phyloP scores from a whole-genome alignment of 2,329 filamentous ascomycete species.

The Curvularia sp. region DNA sequence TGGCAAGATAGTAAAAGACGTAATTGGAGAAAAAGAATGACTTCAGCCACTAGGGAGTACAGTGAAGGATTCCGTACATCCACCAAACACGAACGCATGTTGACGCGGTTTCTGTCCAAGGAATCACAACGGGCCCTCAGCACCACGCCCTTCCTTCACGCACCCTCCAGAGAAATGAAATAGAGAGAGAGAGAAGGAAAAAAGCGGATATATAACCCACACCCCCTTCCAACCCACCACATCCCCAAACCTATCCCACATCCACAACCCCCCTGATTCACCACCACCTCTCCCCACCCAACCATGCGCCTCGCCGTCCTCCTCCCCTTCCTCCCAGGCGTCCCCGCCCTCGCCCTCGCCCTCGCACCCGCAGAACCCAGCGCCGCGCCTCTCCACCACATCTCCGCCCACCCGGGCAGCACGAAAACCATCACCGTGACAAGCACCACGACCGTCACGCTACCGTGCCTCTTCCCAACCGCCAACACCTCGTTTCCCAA shows the following conservation, averaged over 20 bases:
- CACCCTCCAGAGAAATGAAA: background rate
- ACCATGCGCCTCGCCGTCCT: background rate
- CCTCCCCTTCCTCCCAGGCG: background rate
- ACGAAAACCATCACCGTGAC: constrained; percentile 9
- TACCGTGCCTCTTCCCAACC: background rate
- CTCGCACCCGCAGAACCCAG: background rate
- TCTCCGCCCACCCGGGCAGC: background rate
- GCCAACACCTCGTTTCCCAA: background rate
- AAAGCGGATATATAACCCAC: background rate
- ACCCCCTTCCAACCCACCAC: background rate
- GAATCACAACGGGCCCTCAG: background rate
- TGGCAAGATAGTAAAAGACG: too few species aligned
- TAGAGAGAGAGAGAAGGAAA: background rate
- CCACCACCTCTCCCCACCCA: background rate
- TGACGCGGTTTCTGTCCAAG: background rate
- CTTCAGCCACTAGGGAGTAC: background rate
- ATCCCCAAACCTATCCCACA: background rate
- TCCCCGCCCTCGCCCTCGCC: background rate
- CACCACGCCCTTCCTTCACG: background rate
- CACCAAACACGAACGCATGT: background rate
- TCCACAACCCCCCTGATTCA: background rate
- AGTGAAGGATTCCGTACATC: background rate
- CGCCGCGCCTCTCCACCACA: background rate
- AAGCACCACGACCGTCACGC: background rate
- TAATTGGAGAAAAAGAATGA: background rate